Percentiles rank a stretch among this genome's conserved stretches.
phyloP scores from a whole-genome alignment of 176 grass and related monocot genomes.

The Lolium rigidum region DNA sequence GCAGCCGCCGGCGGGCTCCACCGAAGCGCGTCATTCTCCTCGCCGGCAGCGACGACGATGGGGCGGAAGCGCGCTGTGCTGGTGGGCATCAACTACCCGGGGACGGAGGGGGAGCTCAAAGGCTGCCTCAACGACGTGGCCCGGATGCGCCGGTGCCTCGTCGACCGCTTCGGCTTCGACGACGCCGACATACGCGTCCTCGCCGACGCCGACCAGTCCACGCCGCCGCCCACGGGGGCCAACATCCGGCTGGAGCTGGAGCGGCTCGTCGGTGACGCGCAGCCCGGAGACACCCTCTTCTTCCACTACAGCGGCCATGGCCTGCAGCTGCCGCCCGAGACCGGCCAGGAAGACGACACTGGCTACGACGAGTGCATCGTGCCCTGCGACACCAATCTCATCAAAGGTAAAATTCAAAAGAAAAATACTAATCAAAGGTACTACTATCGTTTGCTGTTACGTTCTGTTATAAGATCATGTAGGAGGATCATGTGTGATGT shows the following conservation, averaged over 20 bases:
- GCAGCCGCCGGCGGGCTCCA: not conserved
- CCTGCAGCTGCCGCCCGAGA: constrained; percentile 71
- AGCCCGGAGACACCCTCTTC: constrained; percentile 72
- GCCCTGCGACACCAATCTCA: constrained; percentile 82
- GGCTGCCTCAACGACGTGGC: constrained; percentile 86
- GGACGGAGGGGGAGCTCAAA: constrained; percentile 72
- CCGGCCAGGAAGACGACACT: constrained; percentile 85
- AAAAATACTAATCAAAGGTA: too few species aligned
- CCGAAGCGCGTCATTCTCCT: not conserved
- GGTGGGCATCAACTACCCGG: constrained; percentile 89
- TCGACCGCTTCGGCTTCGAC: constrained; percentile 67
- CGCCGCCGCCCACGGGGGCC: constrained; percentile 50
- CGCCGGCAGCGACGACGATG: constrained; percentile 30
- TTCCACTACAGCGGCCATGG: constrained; percentile 97
- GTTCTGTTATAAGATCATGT: too few species aligned
- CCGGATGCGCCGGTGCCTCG: constrained; percentile 67
- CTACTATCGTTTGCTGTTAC: not conserved
- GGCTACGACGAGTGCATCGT: constrained; percentile 97
- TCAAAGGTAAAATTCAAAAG: constrained; percentile 53
- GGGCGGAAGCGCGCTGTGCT: constrained; percentile 65
- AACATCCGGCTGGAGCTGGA: constrained; percentile 60
- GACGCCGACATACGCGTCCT: constrained; percentile 61
- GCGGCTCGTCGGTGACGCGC: constrained; percentile 60
- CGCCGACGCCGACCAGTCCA: constrained; percentile 62
- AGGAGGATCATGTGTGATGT: too few species aligned